Conservation (phyloP, 2,329 filamentous ascomycete species). For the Phyllosticta citribraziliensis region DNA sequence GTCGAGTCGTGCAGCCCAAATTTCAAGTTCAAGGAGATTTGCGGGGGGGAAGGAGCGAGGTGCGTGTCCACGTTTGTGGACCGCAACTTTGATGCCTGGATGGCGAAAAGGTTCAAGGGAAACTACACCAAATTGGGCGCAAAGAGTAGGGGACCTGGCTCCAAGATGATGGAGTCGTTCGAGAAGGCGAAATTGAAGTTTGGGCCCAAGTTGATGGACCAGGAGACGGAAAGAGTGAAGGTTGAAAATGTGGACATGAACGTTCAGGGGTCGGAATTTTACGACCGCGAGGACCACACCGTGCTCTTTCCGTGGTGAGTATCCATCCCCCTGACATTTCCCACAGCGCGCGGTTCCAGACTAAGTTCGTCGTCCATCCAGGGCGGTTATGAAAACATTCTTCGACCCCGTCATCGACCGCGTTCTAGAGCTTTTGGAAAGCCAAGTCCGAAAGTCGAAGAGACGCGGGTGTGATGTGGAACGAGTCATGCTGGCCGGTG, state of each 20-base stretch:
- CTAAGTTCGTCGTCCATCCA: slow-evolving; percentile 38
- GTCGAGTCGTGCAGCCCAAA: slow-evolving; percentile 50
- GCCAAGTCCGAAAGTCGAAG: slow-evolving; percentile 33
- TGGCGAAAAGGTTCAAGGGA: slow-evolving; percentile 19
- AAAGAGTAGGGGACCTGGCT: slow-evolving; percentile 20
- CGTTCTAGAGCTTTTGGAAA: slow-evolving; percentile 33
- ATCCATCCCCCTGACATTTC: slow-evolving; percentile 49
- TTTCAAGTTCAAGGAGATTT: slow-evolving; percentile 62
- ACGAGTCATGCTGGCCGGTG: slow-evolving; percentile 70
- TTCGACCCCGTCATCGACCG: slow-evolving; percentile 64
- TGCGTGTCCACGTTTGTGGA: slow-evolving; percentile 67
- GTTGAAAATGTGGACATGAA: not conserved
- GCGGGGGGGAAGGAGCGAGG: slow-evolving; percentile 66
- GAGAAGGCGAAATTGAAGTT: slow-evolving; percentile 24
- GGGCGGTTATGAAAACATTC: slow-evolving; percentile 56
- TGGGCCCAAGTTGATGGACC: slow-evolving; percentile 4
- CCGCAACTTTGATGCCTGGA: slow-evolving; percentile 21
- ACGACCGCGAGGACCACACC: slow-evolving; percentile 58
- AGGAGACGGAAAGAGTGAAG: not conserved
- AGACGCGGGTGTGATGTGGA: slow-evolving; percentile 30
- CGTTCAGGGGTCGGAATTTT: slow-evolving; percentile 50
- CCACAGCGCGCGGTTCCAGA: slow-evolving; percentile 30
- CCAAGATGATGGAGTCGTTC: slow-evolving; percentile 25
- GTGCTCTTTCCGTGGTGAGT: slow-evolving; percentile 41
- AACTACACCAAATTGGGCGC: slow-evolving; percentile 19